Conservation (phyloP, 768 basidiomycete species). For the Mrakia gelida region DNA sequence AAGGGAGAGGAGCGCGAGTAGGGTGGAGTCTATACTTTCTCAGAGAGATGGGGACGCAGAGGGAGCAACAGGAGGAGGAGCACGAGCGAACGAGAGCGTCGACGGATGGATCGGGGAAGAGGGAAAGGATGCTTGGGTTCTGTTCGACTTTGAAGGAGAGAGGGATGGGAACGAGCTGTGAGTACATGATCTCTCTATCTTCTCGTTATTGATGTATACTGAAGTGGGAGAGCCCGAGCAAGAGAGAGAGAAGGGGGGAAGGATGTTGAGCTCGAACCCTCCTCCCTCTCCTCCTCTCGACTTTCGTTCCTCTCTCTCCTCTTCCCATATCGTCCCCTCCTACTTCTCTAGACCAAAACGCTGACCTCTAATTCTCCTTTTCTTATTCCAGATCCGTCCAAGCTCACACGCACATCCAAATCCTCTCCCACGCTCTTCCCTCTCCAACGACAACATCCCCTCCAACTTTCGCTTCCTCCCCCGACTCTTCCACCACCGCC, state of each 20-base stretch:
- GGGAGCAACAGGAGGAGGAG: no score
- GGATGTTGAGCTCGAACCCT: neutral
- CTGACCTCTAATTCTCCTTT: no score
- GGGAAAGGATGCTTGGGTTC: constrained; percentile 23
- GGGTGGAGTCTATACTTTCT: neutral
- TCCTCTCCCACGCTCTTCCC: neutral
- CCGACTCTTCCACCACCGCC: neutral
- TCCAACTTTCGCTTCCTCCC: neutral
- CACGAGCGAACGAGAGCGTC: neutral
- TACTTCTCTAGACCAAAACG: no score
- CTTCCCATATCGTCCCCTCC: neutral
- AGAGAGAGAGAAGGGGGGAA: neutral
- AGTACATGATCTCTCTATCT: neutral
- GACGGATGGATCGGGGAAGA: neutral
- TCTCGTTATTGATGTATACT: neutral
- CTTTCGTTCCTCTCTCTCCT: neutral
- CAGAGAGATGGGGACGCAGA: no score
- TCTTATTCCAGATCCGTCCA: constrained; percentile 1
- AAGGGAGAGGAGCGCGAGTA: neutral
- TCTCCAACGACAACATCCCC: neutral
- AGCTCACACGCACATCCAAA: neutral
- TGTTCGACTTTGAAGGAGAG: constrained; percentile 25
- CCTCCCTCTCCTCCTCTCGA: neutral
- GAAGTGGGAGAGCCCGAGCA: no score
- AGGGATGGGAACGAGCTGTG: constrained; percentile 28